These are phyloP conservation scores for Penicillium sp. DNA, from an alignment of 2,329 filamentous ascomycete species.

Conservation along the genomic window DNA sequence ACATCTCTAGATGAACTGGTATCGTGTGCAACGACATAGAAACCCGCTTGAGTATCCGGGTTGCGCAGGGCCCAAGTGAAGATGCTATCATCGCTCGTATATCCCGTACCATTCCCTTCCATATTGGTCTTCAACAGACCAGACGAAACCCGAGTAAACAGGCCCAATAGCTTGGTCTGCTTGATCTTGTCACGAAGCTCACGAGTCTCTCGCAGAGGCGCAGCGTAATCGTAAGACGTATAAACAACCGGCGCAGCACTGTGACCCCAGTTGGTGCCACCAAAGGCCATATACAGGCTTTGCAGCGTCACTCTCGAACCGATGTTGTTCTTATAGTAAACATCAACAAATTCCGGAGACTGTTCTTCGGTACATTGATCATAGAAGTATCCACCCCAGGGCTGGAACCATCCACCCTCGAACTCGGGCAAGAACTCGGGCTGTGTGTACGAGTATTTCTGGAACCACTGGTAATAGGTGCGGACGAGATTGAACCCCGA, in stretches of 20 bases:
- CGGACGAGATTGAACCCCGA: constrained; percentile 52
- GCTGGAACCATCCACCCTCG: constrained; percentile 55
- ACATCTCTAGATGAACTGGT: constrained; percentile 47
- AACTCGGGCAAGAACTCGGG: constrained; percentile 56
- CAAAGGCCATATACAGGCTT: constrained; percentile 55
- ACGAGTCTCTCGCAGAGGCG: constrained; percentile 55
- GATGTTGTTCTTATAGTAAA: constrained; percentile 59
- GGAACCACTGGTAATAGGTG: constrained; percentile 59
- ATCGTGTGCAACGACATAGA: constrained; percentile 52
- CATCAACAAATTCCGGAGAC: constrained; percentile 51
- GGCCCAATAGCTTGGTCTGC: constrained; percentile 55
- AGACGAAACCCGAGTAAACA: constrained; percentile 55
- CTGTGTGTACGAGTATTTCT: constrained; percentile 56
- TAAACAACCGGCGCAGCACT: constrained; percentile 53
- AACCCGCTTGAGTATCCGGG: constrained; percentile 50
- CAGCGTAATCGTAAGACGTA: constrained; percentile 47
- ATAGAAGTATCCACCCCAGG: constrained; percentile 55
- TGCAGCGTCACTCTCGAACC: constrained; percentile 51
- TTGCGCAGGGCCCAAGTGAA: constrained; percentile 56
- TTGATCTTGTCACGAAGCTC: constrained; percentile 54
- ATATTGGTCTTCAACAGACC: constrained; percentile 55
- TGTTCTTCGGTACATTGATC: constrained; percentile 51
- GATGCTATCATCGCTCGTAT: constrained; percentile 42
- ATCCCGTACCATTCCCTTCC: constrained; percentile 56
- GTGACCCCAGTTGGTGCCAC: constrained; percentile 59